Conservation (phyloP, 495 filamentous ascomycete genomes). For the Talaromyces trachyspermus region DNA sequence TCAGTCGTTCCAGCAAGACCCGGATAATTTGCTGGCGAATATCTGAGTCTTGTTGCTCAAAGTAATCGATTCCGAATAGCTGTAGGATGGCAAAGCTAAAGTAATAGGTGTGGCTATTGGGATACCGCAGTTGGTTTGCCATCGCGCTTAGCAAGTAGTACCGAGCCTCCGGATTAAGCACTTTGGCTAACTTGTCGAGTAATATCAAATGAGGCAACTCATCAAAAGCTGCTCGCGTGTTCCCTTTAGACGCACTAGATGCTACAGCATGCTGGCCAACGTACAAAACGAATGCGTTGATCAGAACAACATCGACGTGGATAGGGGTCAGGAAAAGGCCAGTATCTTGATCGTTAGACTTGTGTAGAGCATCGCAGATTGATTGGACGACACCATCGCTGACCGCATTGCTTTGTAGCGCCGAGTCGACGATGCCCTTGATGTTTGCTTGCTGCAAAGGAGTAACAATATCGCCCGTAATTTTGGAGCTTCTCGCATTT, state of each 20-base stretch:
- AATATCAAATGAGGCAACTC: conserved; percentile 67
- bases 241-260: conserved; percentile 48
- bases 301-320: conserved; percentile 59
- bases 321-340: conserved; percentile 54
- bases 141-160: conserved; percentile 82
- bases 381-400: conserved; percentile 63
- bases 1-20: conserved; percentile 76
- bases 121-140: conserved; percentile 84
- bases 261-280: conserved; percentile 64
- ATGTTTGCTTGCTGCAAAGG: conserved; percentile 56
- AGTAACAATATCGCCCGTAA: conserved; percentile 52
- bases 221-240: conserved; percentile 55
- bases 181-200: conserved; percentile 65
- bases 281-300: conserved; percentile 78
- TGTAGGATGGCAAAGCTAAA: conserved; percentile 84
- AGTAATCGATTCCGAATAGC: conserved; percentile 71
- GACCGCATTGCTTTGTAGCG: conserved; percentile 49
- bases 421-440: conserved; percentile 58
- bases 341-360: conserved; percentile 42
- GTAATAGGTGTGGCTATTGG: conserved; percentile 85
- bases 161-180: conserved; percentile 66
- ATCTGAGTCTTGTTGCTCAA: conserved; percentile 70
- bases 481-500: conserved; percentile 60
- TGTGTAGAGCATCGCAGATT: conserved; percentile 60
- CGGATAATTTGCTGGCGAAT: conserved; percentile 85